Conservation (phyloP, 768 basidiomycete species). For the Auricularia auricula-judae region DNA sequence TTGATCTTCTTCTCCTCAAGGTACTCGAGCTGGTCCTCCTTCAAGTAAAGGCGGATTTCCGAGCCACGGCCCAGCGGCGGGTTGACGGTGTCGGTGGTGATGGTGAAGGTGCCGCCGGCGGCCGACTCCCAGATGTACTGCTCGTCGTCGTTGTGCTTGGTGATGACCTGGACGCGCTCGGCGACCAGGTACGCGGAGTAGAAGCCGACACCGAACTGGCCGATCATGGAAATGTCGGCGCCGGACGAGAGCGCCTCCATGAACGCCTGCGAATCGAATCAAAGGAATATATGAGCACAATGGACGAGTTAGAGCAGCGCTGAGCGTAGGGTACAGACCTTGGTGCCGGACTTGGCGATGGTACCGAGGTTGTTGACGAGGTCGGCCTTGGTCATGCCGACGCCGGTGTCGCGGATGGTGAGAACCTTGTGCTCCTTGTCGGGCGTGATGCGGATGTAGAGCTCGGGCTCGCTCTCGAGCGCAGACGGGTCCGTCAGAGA, state of each 20-base stretch:
- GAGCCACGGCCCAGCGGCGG: slow-evolving; percentile 88
- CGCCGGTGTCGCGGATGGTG: slow-evolving; percentile 86
- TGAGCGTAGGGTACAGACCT: slow-evolving; percentile 35
- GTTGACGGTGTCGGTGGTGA: slow-evolving; percentile 87
- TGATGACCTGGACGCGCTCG: slow-evolving; percentile 95
- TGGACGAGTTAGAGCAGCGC: neutral
- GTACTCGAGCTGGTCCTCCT: slow-evolving; percentile 99
- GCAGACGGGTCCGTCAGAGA: slow-evolving; percentile 87
- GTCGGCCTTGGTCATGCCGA: slow-evolving; percentile 99
- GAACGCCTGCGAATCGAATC: slow-evolving; percentile 56
- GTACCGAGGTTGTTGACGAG: slow-evolving; percentile 98
- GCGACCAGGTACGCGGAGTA: slow-evolving; percentile 99
- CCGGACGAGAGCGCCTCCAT: slow-evolving; percentile 95
- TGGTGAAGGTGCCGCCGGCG: slow-evolving; percentile 98
- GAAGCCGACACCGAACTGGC: slow-evolving; percentile 99
- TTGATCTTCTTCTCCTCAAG: slow-evolving; percentile 99
- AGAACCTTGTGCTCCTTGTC: slow-evolving; percentile 94
- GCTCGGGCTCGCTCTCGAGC: slow-evolving; percentile 86
- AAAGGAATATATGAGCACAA: slow-evolving; percentile 1
- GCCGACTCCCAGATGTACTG: slow-evolving; percentile 99
- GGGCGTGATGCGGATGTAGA: slow-evolving; percentile 87
- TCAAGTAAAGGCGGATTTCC: slow-evolving; percentile 84
- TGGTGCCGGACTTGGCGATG: slow-evolving; percentile 90
- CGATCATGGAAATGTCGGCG: slow-evolving; percentile 55
- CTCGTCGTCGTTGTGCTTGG: slow-evolving; percentile 99